Conservation (phyloP, 1,139 yeast genomes). For the Trichomonascaceae sp. region DNA sequence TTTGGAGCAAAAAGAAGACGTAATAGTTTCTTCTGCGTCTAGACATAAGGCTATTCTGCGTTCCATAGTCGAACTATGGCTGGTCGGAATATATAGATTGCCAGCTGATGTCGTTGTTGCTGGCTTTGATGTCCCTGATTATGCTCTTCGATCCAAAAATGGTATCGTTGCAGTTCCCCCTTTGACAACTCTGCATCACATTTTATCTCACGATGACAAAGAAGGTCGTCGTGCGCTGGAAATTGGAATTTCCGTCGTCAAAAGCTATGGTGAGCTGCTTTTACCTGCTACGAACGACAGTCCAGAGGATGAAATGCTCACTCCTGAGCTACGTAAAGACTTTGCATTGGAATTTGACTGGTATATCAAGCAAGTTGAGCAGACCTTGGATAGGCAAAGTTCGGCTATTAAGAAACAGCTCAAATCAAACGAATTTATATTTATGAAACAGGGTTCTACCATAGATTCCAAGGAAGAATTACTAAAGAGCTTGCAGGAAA, state of each 20-base stretch:
- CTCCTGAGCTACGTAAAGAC: background rate
- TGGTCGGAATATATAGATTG: slow-evolving; percentile 42
- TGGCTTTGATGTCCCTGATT: slow-evolving; percentile 37
- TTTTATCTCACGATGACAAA: slow-evolving; percentile 43
- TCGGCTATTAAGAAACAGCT: slow-evolving; percentile 35
- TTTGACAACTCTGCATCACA: slow-evolving; percentile 47
- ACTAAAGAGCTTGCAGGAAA: slow-evolving; percentile 36
- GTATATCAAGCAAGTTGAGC: slow-evolving; percentile 45
- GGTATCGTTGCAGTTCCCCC: slow-evolving; percentile 36
- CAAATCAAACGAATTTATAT: slow-evolving; percentile 45
- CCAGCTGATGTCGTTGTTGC: slow-evolving; percentile 18
- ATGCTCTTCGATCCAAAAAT: slow-evolving; percentile 29
- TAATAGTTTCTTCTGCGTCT: background rate
- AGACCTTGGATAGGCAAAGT: slow-evolving; percentile 36
- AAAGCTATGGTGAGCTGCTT: slow-evolving; percentile 38
- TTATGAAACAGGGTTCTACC: slow-evolving; percentile 60
- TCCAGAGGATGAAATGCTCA: slow-evolving; percentile 1
- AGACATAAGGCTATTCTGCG: slow-evolving; percentile 49
- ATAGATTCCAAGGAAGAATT: slow-evolving; percentile 47
- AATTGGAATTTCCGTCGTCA: slow-evolving; percentile 46
- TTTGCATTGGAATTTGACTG: slow-evolving; percentile 30
- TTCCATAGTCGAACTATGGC: slow-evolving; percentile 55
- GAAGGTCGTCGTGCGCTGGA: slow-evolving; percentile 37
- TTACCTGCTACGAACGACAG: background rate
- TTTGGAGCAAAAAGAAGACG: slow-evolving; percentile 41